Evolutionary conservation across 225 moss, liverwort and hornwort genomes (phyloP).

Genomic region (Rhytidiadelphus loreus): DNA sequence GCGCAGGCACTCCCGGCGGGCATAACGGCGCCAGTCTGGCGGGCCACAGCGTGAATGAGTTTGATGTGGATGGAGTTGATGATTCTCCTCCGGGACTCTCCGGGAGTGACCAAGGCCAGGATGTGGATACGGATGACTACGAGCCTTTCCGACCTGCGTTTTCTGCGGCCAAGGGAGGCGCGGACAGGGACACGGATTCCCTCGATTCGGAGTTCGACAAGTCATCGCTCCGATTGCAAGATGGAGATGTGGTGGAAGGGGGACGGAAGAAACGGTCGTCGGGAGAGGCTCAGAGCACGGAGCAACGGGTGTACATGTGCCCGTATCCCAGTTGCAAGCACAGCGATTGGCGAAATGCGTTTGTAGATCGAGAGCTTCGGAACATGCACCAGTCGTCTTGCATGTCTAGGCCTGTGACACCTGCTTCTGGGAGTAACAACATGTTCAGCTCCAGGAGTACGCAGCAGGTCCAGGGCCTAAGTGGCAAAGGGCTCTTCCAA

Average conservation of each 20-base stretch:
- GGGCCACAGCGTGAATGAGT: slow-evolving; percentile 60
- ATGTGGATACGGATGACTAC: slow-evolving; percentile 71
- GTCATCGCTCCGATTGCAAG: slow-evolving; percentile 42
- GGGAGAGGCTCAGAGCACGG: slow-evolving; percentile 33
- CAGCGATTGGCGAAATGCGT: slow-evolving; percentile 70
- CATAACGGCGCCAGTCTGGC: slow-evolving; percentile 29
- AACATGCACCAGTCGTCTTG: slow-evolving; percentile 62
- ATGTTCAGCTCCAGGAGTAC: slow-evolving; percentile 3
- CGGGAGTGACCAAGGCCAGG: slow-evolving; percentile 61
- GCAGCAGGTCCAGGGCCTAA: slow-evolving; percentile 17
- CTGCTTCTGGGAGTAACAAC: slow-evolving; percentile 1
- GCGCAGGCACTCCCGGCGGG: slow-evolving; percentile 17
- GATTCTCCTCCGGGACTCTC: slow-evolving; percentile 53
- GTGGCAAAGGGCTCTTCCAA: slow-evolving; percentile 32
- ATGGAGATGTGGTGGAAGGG: slow-evolving; percentile 53
- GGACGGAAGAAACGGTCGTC: slow-evolving; percentile 44
- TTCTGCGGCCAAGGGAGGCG: slow-evolving; percentile 15
- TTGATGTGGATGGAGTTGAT: slow-evolving; percentile 74
- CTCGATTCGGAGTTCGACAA: slow-evolving; percentile 55
- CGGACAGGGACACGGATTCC: slow-evolving; percentile 44
- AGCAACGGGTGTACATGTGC: slow-evolving; percentile 64
- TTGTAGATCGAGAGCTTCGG: slow-evolving; percentile 51
- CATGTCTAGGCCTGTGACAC: slow-evolving; percentile 26
- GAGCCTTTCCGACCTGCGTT: slow-evolving; percentile 54
- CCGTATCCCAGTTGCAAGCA: slow-evolving; percentile 52